Evolutionary conservation across 805 yeast species (phyloP).

Genomic region (Candida schatavii): DNA sequence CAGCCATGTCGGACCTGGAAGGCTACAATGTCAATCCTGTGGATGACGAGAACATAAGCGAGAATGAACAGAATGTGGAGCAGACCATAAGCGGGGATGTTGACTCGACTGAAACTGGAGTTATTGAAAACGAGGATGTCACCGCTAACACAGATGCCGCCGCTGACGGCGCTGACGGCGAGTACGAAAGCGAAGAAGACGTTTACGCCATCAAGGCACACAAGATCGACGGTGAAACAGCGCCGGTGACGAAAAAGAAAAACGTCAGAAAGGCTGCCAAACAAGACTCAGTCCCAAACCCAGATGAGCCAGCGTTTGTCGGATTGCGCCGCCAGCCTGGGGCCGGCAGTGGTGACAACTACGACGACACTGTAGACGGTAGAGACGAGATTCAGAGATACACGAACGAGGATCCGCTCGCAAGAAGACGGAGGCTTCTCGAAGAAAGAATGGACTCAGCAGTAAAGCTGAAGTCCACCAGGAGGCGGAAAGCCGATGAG

Average conservation of each 20-base stretch:
- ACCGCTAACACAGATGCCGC: not conserved
- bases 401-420: constrained; percentile 33
- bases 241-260: constrained; percentile 24
- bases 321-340: constrained; percentile 6
- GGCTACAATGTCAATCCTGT: not conserved
- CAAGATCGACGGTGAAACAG: constrained; percentile 13
- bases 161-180: too few relatives aligned
- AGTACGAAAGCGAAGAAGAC: constrained; percentile 16
- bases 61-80: constrained; percentile 1
- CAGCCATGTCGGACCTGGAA: not conserved
- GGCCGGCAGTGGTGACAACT: constrained; percentile 4
- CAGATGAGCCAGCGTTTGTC: constrained; percentile 12
- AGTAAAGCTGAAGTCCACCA: constrained; percentile 58
- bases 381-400: constrained; percentile 13
- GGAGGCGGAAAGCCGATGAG: constrained; percentile 73
- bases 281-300: constrained; percentile 7
- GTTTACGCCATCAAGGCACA: constrained; percentile 22
- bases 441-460: constrained; percentile 82
- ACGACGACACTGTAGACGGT: constrained; percentile 1
- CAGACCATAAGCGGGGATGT: not conserved
- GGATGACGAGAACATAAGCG: not conserved
- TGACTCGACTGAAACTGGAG: not conserved
- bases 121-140: not conserved
- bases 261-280: constrained; percentile 22
- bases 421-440: constrained; percentile 63